Base-by-base conservation (phyloP, 495 filamentous ascomycete species). In the Amniculicola lignicola region DNA sequence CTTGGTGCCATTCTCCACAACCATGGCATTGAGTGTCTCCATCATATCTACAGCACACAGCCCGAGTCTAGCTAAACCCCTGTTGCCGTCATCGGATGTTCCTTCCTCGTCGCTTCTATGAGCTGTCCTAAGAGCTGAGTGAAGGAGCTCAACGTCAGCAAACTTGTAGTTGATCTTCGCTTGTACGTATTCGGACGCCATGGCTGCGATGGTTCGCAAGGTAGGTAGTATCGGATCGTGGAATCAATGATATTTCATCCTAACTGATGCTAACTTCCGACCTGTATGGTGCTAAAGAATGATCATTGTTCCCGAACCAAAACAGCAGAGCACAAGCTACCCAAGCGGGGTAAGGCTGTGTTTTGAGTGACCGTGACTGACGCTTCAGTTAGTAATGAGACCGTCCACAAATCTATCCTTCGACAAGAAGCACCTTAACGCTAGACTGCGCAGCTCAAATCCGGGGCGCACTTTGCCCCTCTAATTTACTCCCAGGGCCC, bases 1-100 rank as follows among this genome's bases (percentile, higher is more conserved):
- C 14, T 45, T 45, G 21, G 42, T 45, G 42, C 21, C 7, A 12
- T 45, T 45, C 23, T 45, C 22, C n/a, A 25, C 42, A 25, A 25
- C 22, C 16, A 45, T 16, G 23, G 24, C 23, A 45, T 45, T 9
- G n/a, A n/a, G 7, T 16, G 21, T 45, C 24, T 45, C 22, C 24
- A 45, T 22, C 42, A 29, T 45, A 14, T 45, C 42, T 15, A 40
- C 19, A 7, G 16, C 37, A 16, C 16, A 18, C 16, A 40, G 16
- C 14, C 42, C 42, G 5, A 45, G 19, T 7, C 9, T 9, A 45
- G 42, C 4, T 45, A 45, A 27, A 45, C 22, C 22, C 22, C 37
- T 40, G n/a, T n/a, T 33, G 29, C 29, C 29, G 29, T 33, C 29
- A n/a, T n/a, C 6, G n/a, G 6, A n/a, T 6, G 6, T 7, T n/a